Evolutionary conservation across 345 rosid genomes (phyloP).

Genomic region (Brassica rapa): DNA sequence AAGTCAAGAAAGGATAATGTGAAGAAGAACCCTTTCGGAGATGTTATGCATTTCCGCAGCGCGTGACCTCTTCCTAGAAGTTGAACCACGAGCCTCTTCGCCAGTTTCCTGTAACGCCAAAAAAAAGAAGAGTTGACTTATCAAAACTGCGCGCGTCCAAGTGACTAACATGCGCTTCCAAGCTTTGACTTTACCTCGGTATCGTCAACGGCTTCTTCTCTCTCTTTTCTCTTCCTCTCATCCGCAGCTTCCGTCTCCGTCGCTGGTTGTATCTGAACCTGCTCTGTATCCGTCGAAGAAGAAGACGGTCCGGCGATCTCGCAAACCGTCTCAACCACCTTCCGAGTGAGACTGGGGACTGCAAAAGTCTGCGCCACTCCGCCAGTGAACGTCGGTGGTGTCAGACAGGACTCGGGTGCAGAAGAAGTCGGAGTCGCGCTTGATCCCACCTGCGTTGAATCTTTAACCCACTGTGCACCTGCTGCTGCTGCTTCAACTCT

Average conservation of each 20-base stretch:
- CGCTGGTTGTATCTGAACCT: neutral
- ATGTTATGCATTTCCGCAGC: slow-evolving; percentile 88
- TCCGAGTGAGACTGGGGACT: neutral
- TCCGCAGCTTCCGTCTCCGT: neutral
- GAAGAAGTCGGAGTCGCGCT: neutral
- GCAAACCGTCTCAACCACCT: neutral
- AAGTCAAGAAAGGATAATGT: neutral
- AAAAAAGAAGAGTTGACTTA: neutral
- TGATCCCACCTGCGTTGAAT: slow-evolving; percentile 8
- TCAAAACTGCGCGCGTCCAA: neutral
- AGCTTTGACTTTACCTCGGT: slow-evolving; percentile 8
- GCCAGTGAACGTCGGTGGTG: neutral
- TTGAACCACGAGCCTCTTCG: slow-evolving; percentile 53
- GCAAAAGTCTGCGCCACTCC: slow-evolving; percentile 10
- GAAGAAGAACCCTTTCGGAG: slow-evolving; percentile 74
- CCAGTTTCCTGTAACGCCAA: slow-evolving; percentile 15
- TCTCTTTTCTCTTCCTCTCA: slow-evolving; percentile 19
- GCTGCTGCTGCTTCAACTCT: slow-evolving; percentile 14
- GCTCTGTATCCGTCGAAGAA: neutral
- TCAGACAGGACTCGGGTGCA: neutral
- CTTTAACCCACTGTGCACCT: neutral
- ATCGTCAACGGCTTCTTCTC: slow-evolving; percentile 1
- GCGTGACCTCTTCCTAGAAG: slow-evolving; percentile 72
- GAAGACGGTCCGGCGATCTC: neutral
- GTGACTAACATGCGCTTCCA: neutral